phyloP scores from a whole-genome alignment of 2,329 filamentous ascomycete species.

The Dothistroma pini region DNA sequence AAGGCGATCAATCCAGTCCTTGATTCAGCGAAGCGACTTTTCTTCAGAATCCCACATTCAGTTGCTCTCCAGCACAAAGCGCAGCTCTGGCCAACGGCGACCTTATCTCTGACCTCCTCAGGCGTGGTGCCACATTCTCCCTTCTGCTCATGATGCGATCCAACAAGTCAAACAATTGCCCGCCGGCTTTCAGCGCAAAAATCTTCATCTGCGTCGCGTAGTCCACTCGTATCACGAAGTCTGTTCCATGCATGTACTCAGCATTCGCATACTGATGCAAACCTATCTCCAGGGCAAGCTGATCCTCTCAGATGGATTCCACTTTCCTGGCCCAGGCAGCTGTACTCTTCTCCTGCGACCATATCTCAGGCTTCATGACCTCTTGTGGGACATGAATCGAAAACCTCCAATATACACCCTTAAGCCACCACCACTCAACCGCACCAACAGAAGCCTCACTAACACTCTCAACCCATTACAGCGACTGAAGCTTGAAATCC shows the following conservation, averaged over 20 bases:
- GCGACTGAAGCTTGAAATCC: slow-evolving; percentile 20
- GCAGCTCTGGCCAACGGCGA: slow-evolving; percentile 3
- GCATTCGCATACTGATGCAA: slow-evolving; percentile 12
- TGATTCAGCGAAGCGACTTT: neutral
- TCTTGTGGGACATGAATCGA: slow-evolving; percentile 3
- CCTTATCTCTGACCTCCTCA: slow-evolving; percentile 11
- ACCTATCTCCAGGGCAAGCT: slow-evolving; percentile 10
- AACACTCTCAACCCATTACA: slow-evolving; percentile 14
- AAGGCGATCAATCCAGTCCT: neutral
- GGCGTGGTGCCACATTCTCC: neutral
- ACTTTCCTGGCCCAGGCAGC: neutral
- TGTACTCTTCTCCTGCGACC: neutral
- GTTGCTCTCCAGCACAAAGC: slow-evolving; percentile 8
- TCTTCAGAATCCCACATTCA: neutral
- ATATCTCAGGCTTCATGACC: neutral
- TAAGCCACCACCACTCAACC: slow-evolving; percentile 20
- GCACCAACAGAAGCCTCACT: slow-evolving; percentile 12
- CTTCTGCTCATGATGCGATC: slow-evolving; percentile 2
- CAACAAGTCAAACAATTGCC: slow-evolving; percentile 3
- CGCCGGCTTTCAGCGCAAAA: slow-evolving; percentile 1
- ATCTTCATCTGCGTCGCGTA: slow-evolving; percentile 9
- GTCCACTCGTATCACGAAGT: slow-evolving; percentile 16
- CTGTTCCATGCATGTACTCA: slow-evolving; percentile 4
- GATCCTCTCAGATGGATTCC: slow-evolving; percentile 11
- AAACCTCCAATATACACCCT: slow-evolving; percentile 19